A percentile compares a stretch with the other conserved stretches of the same genome.
phyloP scores from a whole-genome alignment of 352 stramenopile genomes.

The Albugo laibachii region DNA sequence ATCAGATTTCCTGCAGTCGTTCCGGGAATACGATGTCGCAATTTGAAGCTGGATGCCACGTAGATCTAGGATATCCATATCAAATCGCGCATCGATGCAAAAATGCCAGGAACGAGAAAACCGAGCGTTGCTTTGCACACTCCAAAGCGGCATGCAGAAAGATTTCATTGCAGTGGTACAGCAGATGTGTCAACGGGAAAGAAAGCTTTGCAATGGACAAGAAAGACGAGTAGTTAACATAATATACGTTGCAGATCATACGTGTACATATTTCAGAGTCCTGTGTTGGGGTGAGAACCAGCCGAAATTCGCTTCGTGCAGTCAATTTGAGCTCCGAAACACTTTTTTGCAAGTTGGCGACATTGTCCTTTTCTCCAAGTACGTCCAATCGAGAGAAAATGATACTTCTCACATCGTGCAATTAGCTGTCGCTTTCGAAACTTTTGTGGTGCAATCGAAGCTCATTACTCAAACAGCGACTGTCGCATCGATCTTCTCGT shows the following conservation, averaged over 20 bases:
- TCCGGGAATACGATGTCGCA: too few species aligned
- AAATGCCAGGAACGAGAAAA: too few species aligned
- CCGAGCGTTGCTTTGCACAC: too few species aligned
- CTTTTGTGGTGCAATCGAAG: constrained; percentile 26
- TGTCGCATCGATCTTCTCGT: constrained; percentile 36
- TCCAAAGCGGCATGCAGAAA: constrained; percentile 3
- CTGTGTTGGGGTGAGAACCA: constrained; percentile 26
- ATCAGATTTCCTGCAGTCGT: too few species aligned
- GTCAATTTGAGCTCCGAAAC: constrained; percentile 13
- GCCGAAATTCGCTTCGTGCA: constrained; percentile 15
- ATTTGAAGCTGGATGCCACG: too few species aligned
- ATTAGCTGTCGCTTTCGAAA: constrained; percentile 15
- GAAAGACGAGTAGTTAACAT: constrained; percentile 7
- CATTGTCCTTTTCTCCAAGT: constrained; percentile 32
- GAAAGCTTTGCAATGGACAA: too few species aligned
- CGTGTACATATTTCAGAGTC: constrained; percentile 27
- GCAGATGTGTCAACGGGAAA: constrained; percentile 12
- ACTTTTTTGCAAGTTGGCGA: constrained; percentile 20
- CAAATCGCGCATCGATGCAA: too few species aligned
- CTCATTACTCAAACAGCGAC: constrained; percentile 18
- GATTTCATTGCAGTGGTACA: constrained; percentile 26
- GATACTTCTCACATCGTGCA: not conserved
- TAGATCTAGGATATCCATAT: too few species aligned
- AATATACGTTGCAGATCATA: constrained; percentile 23
- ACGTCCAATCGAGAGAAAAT: not conserved